Percentiles rank a stretch among this genome's conserved stretches.
These are phyloP conservation scores for Begonia peltatifolia DNA, from an alignment of 306 rosid genomes.

Conservation along the genomic window DNA sequence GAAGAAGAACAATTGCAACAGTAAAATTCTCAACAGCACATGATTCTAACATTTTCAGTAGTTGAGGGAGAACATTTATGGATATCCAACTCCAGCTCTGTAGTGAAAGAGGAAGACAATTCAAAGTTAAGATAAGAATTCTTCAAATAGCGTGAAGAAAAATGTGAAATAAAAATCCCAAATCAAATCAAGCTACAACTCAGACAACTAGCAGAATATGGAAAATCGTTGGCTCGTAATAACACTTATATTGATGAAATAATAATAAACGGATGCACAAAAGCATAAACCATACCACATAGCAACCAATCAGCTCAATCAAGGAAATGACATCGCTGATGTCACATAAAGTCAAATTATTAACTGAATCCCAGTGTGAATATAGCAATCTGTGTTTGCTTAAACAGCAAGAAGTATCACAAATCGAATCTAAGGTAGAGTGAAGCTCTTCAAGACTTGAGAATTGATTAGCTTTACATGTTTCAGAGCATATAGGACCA, in stretches of 20 bases:
- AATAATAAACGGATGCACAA: conserved; percentile 1
- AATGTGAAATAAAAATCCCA: background rate
- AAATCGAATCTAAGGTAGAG: background rate
- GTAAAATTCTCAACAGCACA: conserved; percentile 27
- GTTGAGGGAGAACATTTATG: conserved; percentile 35
- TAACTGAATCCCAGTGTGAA: conserved; percentile 14
- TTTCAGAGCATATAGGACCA: conserved; percentile 16
- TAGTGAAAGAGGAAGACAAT: conserved; percentile 19
- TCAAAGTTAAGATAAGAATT: background rate
- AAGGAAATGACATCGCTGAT: conserved; percentile 50
- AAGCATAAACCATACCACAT: conserved; percentile 36
- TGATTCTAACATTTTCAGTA: conserved; percentile 39
- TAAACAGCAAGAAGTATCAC: conserved; percentile 23
- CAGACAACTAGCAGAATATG: no score
- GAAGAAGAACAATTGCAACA: conserved; percentile 46
- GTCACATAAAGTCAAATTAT: conserved; percentile 16
- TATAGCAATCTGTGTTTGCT: conserved; percentile 20
- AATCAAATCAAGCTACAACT: no score
- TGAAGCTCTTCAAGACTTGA: conserved; percentile 10
- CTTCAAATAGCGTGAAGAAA: background rate
- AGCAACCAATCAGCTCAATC: conserved; percentile 65
- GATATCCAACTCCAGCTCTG: conserved; percentile 78
- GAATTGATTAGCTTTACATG: conserved; percentile 11
- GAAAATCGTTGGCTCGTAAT: no score
- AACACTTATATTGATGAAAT: background rate